Base-by-base conservation (phyloP, 2,329 filamentous ascomycete species). In the Fusarium temperatum region DNA sequence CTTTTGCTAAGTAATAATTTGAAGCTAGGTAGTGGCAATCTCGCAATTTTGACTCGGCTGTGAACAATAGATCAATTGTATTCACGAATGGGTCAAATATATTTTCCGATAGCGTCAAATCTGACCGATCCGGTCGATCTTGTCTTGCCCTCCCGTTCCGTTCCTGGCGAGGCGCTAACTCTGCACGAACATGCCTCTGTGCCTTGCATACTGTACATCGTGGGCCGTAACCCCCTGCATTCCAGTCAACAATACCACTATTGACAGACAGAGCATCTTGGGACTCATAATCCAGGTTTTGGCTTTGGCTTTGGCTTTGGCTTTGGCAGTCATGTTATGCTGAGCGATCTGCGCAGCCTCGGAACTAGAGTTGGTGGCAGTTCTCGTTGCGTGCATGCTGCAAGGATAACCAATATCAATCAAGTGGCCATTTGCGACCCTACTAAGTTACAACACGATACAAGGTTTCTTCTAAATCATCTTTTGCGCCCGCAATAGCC, bases 121-220 rank as follows among this genome's bases (percentile, higher is more conserved):
- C 57, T 51, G 64, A 36, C 32, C 39, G 51, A 65, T 70, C 64
- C 42, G 66, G 54, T 47, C 30, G 41, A 58, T 58, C 66, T 54
- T 32, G 36, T 44, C 35, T 48, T 24, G 28, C 42, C 45, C 50
- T 70, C 51, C 45, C 47, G 67, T 70, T 70, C 53, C 41, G 67
- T 70, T 70, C 66, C 67, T 66, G 66, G 47, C 24, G 28, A 64
- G 44, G 36, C 59, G 45, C 67, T 70, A 70, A 44, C 20, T n/a
- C 45, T 22, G 30, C 11, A 26, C 17, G 65, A 42, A 18, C 44
- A 66, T 70, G 59, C 18, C 41, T 41, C 44, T 42, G 59, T 70
- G 36, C 66, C 66, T 70, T 54, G 26, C 44, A 58, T 55, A 24
- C 28, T 51, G 28, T 32, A 24, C 22, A 51, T 32, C 48, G 8